Base-by-base conservation (phyloP, 2,329 filamentous ascomycete species). In the Aspergillus tanneri region DNA sequence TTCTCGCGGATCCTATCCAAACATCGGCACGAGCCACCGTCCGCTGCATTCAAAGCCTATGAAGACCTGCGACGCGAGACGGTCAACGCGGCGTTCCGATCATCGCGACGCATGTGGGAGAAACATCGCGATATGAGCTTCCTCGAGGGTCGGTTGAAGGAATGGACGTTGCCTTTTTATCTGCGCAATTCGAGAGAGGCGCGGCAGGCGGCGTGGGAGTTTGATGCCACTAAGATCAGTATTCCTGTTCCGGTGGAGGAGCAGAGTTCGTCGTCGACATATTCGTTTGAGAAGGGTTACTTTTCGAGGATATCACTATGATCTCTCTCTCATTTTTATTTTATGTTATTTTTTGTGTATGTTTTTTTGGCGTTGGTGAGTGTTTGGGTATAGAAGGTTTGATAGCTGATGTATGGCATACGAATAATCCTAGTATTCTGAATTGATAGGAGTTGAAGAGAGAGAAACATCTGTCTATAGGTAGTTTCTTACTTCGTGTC, bases 61-160 rank as follows among this genome's bases (percentile, higher is more conserved):
- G 70, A 73, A 40, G 46, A 52, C 10, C 48, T 73, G 3, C 66
- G 72, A 9, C 62, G 72, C 8, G 56, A 65, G 8, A 65, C 63
- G 7, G 67, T 74, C 45, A 63, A 67, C 30, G 55, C 59, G 11
- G 72, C 72, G 2, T 73, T 72, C 54, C 69, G 68, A 43, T 61
- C 66, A 8, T 71, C 71, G 1, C 56, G 56, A 7, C 68, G 65
- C 9, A 64, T 69, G 49, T 74, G 71, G 68, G 64, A 68, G 19
- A 65, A 65, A 9, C 67, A 72, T 46, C 65, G 62, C 32, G 71
- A 74, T 34, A 61, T 66, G 51, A 66, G 71, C 0, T 52, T 64
- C 45, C 51, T 73, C 5, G 64, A 66, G 25, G 61, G 62, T 10
- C 58, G 65, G 18, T 46, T 74, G 1, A 68, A 69, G 39, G 71